Base-by-base conservation (phyloP, 345 rosid genomes). In the Euclidium syriacum region DNA sequence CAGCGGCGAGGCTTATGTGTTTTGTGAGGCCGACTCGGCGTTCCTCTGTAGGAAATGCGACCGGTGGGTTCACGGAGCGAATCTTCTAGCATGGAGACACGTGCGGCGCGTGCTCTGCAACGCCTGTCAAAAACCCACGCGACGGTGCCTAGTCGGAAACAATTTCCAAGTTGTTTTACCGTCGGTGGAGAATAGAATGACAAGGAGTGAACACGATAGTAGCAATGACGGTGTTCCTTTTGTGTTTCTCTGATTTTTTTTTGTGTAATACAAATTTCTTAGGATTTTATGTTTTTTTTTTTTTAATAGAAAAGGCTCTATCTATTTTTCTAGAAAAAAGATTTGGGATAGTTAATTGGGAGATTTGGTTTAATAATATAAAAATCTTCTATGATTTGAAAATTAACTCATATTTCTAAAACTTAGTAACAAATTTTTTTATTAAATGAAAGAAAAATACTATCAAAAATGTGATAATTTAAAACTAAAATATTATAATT, bases 1-100 rank as follows among this genome's bases (percentile, higher is more conserved):
- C 17, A 78, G 76, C 1, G 44, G 76, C 3, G 67, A 66, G 43
- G 95, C 95, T 15, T 52, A 75, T 19, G 60, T 87, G 43, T 90
- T 83, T 52, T 90, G 97, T 67, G 87, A 78, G 58, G 97, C 97
- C 1, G 97, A 90, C 60, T 75, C 84, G 46, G 95, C 97, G 0
- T 85, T 58, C 54, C 80, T 87, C 0, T 90, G 97, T 67, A 25
- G 71, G 34, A 71, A 73, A 56, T 90, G 97, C 20, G 97, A 90
- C 44, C 79, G 65, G 69, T 62, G 76, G 78, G 97, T 90, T 16
- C 97, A 90, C 22, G 78, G 74, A 46, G 97, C 95, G 7, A 90
- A 90, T 66, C 85, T 90, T 79, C 67, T 90, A 35, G 94, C 97
- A 6, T 76, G 46, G 64, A 82, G 97, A 68, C 97, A 90, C 35